A percentile compares a stretch with the other conserved stretches of the same genome.
Conservation (phyloP, 164 flowering plant genomes). For the Tetrastigma voinierianum region DNA sequence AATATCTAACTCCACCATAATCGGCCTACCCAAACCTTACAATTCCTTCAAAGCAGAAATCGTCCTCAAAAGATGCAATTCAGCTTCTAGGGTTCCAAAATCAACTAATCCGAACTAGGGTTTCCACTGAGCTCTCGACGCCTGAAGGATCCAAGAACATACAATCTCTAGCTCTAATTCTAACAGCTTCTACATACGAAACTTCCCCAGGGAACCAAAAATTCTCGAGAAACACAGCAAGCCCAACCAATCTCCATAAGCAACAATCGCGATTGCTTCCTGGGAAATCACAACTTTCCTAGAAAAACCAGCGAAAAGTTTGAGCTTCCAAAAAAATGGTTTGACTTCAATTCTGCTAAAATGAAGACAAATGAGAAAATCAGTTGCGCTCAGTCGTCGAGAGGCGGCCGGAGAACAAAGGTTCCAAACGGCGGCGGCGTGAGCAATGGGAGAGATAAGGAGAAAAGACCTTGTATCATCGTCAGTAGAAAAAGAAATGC, state of each 20-base stretch:
- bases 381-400: constrained; percentile 8
- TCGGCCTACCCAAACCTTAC: constrained; percentile 2
- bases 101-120: neutral
- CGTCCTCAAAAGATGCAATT: neutral
- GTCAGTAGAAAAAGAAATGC: neutral
- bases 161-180: neutral
- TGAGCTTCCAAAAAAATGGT: neutral
- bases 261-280: constrained; percentile 4
- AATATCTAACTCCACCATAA: constrained; percentile 33
- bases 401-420: constrained; percentile 4
- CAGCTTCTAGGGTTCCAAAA: neutral
- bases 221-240: neutral
- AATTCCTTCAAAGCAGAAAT: neutral
- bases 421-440: constrained; percentile 25
- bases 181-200: too few relatives aligned
- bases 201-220: neutral
- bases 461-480: constrained; percentile 13
- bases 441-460: constrained; percentile 12
- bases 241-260: too few relatives aligned
- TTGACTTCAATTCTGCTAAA: neutral
- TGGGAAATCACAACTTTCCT: constrained; percentile 3
- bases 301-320: constrained; percentile 3
- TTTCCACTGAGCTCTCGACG: neutral
- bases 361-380: neutral
- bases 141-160: constrained; percentile 4